phyloP scores from a whole-genome alignment of 306 rosid species.

The Malus orientalis region DNA sequence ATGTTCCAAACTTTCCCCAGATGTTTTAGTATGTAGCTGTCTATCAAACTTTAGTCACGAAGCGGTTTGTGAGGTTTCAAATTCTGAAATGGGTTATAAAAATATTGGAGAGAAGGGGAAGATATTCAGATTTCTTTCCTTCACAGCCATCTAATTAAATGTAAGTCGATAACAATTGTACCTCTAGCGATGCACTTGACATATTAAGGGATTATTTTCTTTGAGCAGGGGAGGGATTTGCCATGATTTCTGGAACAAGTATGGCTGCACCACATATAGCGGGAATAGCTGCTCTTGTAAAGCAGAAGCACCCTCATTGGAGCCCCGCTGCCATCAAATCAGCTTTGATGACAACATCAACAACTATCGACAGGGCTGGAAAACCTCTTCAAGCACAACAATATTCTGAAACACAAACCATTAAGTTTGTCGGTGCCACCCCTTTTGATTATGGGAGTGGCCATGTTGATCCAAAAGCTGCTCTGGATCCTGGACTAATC shows the following conservation, averaged over 20 bases:
- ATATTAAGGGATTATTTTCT: constrained; percentile 1
- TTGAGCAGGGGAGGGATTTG: constrained; percentile 82
- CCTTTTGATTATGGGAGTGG: constrained; percentile 99
- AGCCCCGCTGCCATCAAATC: constrained; percentile 99
- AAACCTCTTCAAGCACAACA: constrained; percentile 88
- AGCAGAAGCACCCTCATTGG: constrained; percentile 97
- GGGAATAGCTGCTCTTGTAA: constrained; percentile 94
- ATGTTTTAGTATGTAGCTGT: neutral
- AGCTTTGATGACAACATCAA: constrained; percentile 92
- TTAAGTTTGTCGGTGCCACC: constrained; percentile 66
- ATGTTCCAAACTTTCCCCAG: constrained; percentile 8
- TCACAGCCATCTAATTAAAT: neutral
- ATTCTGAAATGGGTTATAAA: neutral
- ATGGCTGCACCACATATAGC: constrained; percentile 99
- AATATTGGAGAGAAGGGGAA: neutral
- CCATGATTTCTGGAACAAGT: constrained; percentile 99
- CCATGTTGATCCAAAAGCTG: constrained; percentile 93
- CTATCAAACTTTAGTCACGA: neutral
- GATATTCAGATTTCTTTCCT: neutral
- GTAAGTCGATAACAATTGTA: neutral
- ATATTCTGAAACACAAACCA: constrained; percentile 71
- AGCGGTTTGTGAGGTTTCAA: neutral
- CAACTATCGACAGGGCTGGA: constrained; percentile 84
- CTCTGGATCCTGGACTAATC: constrained; percentile 94
- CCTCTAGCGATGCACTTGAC: neutral